Evolutionary conservation across 2,329 filamentous ascomycete species (phyloP), one percentile per base, ranked within the genome.

Genomic region (Colletotrichum shisoi): DNA sequence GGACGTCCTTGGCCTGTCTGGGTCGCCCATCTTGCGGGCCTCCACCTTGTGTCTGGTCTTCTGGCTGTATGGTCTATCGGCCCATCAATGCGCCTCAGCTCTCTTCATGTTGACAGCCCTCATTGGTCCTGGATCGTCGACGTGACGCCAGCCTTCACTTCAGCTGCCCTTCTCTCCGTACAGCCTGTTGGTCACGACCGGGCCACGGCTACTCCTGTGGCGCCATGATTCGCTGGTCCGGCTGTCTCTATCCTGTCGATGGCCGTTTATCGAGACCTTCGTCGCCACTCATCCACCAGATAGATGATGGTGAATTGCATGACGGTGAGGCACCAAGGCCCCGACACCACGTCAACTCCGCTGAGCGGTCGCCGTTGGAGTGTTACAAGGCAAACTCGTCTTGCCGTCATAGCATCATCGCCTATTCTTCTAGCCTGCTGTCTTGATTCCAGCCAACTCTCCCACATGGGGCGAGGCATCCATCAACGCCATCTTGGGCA

Each of bases 1-100:
- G n/a, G 27, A 11, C 51, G 56, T 15, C 56, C n/a, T 37, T 21
- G 48, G 6, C 61, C 62, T 60, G 4, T 51, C 62, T 46, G 42
- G 62, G 54, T 51, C 56, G 56, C 40, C n/a, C 24, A 3, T 42
- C 49, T 63, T 44, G 21, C 64, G 64, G 64, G 60, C 64, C 53
- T 58, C 64, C 53, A 60, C 48, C 60, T 54, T 37, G 31, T 46
- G 31, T 46, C 48, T 27, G 44, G 5, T 8, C 39, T 3, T 11
- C 39, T 27, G 31, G 11, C 31, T 13, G 24, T 13, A 49, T 4
- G 12, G 45, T 34, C 15, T 2, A n/a, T 21, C 27, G 27, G 44
- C 48, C n/a, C 40, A 37, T 31, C 34, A 42, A 59, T 65, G 42
- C 46, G 48, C 19, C 42, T 48, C 65, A 49, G 21, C 21, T 8